These are phyloP conservation scores for Vaccinium myrtillus DNA, from an alignment of 148 eudicot genomes.

Conservation along the genomic window DNA sequence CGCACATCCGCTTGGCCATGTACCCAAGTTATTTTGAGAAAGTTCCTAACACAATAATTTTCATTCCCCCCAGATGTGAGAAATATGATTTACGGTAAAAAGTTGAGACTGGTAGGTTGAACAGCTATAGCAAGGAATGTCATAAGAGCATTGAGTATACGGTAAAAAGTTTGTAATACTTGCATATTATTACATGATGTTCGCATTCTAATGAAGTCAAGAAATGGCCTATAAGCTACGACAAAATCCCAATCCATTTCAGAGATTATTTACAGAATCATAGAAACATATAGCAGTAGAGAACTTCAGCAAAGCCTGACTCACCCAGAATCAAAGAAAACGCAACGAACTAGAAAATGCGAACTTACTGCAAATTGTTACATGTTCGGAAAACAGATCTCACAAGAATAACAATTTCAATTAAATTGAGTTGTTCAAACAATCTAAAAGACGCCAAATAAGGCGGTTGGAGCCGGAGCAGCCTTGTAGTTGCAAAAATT, in stretches of 20 bases:
- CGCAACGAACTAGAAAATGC: background rate
- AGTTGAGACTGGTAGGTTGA: no score
- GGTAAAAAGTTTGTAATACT: no score
- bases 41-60: no score
- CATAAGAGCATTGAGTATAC: no score
- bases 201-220: background rate
- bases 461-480: constrained; percentile 18
- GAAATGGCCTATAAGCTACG: background rate
- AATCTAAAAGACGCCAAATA: constrained; percentile 20
- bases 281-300: background rate
- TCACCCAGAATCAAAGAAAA: background rate
- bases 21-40: no score
- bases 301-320: background rate
- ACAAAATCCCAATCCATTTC: background rate
- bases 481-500: constrained; percentile 36
- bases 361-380: background rate
- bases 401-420: background rate
- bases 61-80: no score
- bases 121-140: no score
- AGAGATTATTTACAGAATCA: background rate
- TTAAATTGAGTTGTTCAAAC: background rate
- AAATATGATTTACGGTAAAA: no score
- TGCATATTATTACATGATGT: no score
- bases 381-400: background rate
- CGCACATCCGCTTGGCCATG: no score